Base-by-base conservation (phyloP, 768 basidiomycete genomes). In the Pleurotus salmoneostramineus region DNA sequence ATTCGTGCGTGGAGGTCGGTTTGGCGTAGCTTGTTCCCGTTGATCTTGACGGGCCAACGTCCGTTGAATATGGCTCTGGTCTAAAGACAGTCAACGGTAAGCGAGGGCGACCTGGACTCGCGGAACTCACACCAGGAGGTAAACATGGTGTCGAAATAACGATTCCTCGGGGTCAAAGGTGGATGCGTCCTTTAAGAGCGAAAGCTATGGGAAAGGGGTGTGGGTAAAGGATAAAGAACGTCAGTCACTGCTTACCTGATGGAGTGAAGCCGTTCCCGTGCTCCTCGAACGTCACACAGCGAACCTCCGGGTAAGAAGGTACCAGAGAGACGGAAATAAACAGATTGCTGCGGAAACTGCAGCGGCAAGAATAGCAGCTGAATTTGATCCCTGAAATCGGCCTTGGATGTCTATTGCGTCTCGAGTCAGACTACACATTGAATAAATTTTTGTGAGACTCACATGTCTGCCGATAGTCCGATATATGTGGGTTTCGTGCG, bases 51-150 rank as follows among this genome's bases (percentile, higher is more conserved):
- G 48, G 33, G 40, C 52, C 21, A 55, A 31, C 10, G 52, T 42
- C 27, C 27, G 50, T 15, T 52, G 50, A 21, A 55, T 55, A 31
- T 55, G 52, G 32, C 15, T 55, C 17, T 55, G 52, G 36, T 55
- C 52, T 55, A 55, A 42, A 17, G n/a, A 21, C n/a, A 7, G 27
- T 54, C 37, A 37, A 42, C 6, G 52, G 17, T 1, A 31, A 6
- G 36, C 44, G 3, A 10, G 21, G 21, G 21, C 40, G 2, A 40
- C 14, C 35, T 11, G 4, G 21, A 10, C 27, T 12, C 27, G 3
- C 34, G n/a, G 5, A 33, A 55, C 52, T 55, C 40, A 55, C 52
- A 55, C 52, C 52, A 55, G 32, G 52, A 42, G 14, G 36, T n/a
- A 33, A 55, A 55, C 52, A 55, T 55, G 52, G 52, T 27, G 10